Conservation (phyloP, 495 filamentous ascomycete genomes). For the Apodospora peruviana region DNA sequence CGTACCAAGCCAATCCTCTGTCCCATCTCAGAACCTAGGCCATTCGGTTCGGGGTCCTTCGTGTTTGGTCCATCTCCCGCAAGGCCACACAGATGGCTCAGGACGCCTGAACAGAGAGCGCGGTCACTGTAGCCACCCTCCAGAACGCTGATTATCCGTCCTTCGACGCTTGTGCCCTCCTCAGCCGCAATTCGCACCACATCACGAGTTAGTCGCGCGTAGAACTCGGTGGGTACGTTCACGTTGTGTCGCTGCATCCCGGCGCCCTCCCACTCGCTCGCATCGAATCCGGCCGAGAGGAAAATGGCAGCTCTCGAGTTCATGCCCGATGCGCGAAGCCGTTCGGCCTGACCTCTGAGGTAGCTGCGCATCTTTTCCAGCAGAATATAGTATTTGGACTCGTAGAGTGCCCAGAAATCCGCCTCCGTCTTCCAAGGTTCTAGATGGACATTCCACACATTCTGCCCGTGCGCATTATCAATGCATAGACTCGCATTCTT, state of each 20-base stretch:
- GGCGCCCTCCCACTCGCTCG: slow-evolving; percentile 84
- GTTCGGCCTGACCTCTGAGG: slow-evolving; percentile 60
- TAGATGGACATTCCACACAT: slow-evolving; percentile 93
- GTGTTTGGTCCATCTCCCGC: slow-evolving; percentile 44
- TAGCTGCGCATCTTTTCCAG: slow-evolving; percentile 76
- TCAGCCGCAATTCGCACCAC: slow-evolving; percentile 77
- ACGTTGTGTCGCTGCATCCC: slow-evolving; percentile 94
- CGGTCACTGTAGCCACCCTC: slow-evolving; percentile 95
- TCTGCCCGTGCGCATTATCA: slow-evolving; percentile 86
- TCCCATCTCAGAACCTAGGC: slow-evolving; percentile 49
- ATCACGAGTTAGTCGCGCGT: slow-evolving; percentile 82
- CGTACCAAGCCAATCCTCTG: slow-evolving; percentile 36
- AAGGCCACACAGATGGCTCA: slow-evolving; percentile 82
- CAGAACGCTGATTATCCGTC: slow-evolving; percentile 83
- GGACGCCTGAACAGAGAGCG: slow-evolving; percentile 76
- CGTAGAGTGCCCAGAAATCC: slow-evolving; percentile 87
- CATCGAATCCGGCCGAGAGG: slow-evolving; percentile 92
- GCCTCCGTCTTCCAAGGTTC: slow-evolving; percentile 73
- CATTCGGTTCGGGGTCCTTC: slow-evolving; percentile 34
- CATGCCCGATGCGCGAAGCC: slow-evolving; percentile 43
- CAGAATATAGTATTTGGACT: slow-evolving; percentile 64
- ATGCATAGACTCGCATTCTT: slow-evolving; percentile 87
- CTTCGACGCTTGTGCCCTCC: slow-evolving; percentile 68
- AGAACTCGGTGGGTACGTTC: slow-evolving; percentile 95
- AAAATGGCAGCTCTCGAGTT: slow-evolving; percentile 82